Base-by-base conservation (phyloP, 108 stramenopile genomes). In the Schizochytrium sp. region DNA sequence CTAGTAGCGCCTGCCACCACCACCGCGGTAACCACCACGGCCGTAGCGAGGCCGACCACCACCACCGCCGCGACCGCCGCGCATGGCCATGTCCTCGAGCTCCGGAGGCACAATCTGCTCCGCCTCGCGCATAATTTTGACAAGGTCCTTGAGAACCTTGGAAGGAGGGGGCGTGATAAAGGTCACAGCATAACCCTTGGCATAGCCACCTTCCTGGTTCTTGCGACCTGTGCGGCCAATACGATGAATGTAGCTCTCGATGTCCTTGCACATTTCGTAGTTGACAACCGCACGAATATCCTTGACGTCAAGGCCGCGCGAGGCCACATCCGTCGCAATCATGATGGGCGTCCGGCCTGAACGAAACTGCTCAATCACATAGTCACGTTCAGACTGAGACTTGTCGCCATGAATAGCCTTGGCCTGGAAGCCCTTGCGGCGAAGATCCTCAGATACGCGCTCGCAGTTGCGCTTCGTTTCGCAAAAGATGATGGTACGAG, bases 261-360 rank as follows among this genome's bases (percentile, higher is more conserved):
- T 90, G 83, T 92, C 92, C 83, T 91, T 87, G 44, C 91, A 93
- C 76, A 95, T 90, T 63, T 95, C 95, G 59, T 93, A 92, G 88
- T 92, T 94, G 88, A 93, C 90, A 43, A 94, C 93, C 44, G 87
- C 60, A 60, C 93, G 94, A 90, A 99, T 96, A 72, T 97, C 97
- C 92, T 97, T 96, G 58, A 97, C 95, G 89, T 98, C 98, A 44
- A 99, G 92, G 48, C 99, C 99, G 14, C 99, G 95, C 21, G 99
- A 98, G 44, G 99, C 99, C 44, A 99, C 99, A 92, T 99, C 99
- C 34, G 98, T 99, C 16, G 99, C 99, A 53, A 98, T 96, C 51
- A 99, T 91, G 60, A 99, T 90, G 55, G 95, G 95, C 60, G 92
- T 93, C 58, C 94, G 92, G 72, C 97, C 96, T 34, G 72, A 92